phyloP scores from a whole-genome alignment of 768 basidiomycete species.

The Rhizopogon vulgaris region DNA sequence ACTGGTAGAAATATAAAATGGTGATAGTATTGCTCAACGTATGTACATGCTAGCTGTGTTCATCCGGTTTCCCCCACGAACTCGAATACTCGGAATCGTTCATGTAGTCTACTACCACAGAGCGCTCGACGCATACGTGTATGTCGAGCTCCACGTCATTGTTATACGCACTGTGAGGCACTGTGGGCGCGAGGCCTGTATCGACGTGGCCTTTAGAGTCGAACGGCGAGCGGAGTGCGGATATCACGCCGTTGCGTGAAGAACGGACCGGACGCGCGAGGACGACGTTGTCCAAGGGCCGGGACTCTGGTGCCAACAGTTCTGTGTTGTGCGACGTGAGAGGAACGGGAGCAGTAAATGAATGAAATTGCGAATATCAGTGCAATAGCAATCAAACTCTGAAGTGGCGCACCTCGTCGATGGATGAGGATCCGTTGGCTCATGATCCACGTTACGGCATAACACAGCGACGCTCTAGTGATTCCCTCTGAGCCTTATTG shows the following conservation, averaged over 20 bases:
- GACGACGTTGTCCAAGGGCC: conserved; percentile 25
- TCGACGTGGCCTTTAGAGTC: not conserved
- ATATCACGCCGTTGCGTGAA: not conserved
- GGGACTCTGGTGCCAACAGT: conserved; percentile 14
- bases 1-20: too few relatives aligned
- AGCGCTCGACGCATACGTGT: not conserved
- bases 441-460: conserved; percentile 57
- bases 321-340: conserved; percentile 7
- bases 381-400: not conserved
- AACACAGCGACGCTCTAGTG: conserved; percentile 46
- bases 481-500: not conserved
- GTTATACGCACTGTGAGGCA: not conserved
- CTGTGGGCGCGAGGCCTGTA: not conserved
- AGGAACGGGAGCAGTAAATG: not conserved
- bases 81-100: not conserved
- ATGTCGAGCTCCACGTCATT: not conserved
- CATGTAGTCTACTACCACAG: not conserved
- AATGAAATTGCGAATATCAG: not conserved
- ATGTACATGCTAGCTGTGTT: too few relatives aligned
- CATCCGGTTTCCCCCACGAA: not conserved
- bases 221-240: not conserved
- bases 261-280: conserved; percentile 8
- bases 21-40: too few relatives aligned
- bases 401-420: conserved; percentile 36
- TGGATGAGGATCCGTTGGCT: conserved; percentile 53